Conservation (phyloP, 352 stramenopile genomes). For the Phytophthora fragariae region DNA sequence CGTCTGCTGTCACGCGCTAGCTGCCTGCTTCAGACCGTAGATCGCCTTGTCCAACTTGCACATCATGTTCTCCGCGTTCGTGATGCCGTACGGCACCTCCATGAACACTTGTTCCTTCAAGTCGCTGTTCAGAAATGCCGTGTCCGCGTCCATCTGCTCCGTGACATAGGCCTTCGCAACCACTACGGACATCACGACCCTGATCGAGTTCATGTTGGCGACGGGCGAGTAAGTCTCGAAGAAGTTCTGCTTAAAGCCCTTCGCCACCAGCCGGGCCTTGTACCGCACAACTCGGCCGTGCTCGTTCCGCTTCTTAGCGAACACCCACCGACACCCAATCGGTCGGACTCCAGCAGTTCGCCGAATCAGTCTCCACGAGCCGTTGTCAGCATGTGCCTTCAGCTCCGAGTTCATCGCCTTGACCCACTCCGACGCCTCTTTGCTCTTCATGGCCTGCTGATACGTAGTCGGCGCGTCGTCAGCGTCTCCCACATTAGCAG, state of each 20-base stretch:
- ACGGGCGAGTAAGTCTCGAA: background rate
- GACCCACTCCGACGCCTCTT: slow-evolving; percentile 4
- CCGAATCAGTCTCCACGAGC: slow-evolving; percentile 7
- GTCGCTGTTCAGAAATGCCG: too few relatives aligned
- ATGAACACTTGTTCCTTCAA: too few relatives aligned
- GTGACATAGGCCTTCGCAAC: background rate
- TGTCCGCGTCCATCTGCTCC: too few relatives aligned
- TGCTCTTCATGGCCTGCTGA: slow-evolving; percentile 1
- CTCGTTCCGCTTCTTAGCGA: slow-evolving; percentile 2
- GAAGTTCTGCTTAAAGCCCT: background rate
- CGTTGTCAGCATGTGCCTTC: slow-evolving; percentile 8
- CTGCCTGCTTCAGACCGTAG: background rate
- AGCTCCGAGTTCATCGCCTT: slow-evolving; percentile 19
- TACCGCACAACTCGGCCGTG: background rate
- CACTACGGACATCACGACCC: background rate
- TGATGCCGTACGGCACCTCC: too few relatives aligned
- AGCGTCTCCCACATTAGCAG: background rate
- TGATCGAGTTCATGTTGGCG: slow-evolving; percentile 2
- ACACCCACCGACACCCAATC: background rate
- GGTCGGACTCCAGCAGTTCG: background rate
- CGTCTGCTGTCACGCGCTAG: background rate
- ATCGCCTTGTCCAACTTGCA: too few relatives aligned
- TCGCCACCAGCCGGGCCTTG: background rate
- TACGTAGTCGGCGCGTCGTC: background rate
- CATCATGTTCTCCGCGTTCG: too few relatives aligned